Evolutionary conservation across 1,139 yeast species (phyloP).

Genomic region (Candida dubliniensis): DNA sequence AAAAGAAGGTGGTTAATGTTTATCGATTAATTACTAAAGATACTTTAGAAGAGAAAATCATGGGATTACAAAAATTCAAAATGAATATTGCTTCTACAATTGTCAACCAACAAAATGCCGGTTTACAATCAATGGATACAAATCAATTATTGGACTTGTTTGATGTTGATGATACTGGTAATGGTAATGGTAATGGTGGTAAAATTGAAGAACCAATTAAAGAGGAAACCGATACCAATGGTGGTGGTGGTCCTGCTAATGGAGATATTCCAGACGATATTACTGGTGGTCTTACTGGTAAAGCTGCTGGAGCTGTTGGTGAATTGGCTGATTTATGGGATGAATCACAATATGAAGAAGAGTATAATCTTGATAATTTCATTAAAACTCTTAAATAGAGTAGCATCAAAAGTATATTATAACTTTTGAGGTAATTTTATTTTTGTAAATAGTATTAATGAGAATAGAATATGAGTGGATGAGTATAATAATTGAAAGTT

Average conservation of each 20-base stretch:
- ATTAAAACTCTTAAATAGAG: slow-evolving; percentile 65
- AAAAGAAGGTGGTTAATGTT: slow-evolving; percentile 94
- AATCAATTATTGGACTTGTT: slow-evolving; percentile 90
- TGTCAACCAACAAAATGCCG: slow-evolving; percentile 94
- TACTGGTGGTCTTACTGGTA: slow-evolving; percentile 60
- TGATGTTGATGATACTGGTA: slow-evolving; percentile 63
- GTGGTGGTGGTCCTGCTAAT: slow-evolving; percentile 31
- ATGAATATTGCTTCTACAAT: slow-evolving; percentile 96
- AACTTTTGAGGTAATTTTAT: too few species aligned
- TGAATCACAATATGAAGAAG: slow-evolving; percentile 93
- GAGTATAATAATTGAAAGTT: background rate
- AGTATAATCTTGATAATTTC: slow-evolving; percentile 89
- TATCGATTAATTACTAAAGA: slow-evolving; percentile 89
- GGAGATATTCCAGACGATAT: slow-evolving; percentile 50
- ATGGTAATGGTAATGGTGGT: slow-evolving; percentile 50
- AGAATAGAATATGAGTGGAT: background rate
- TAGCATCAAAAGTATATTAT: background rate
- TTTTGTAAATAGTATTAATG: slow-evolving; percentile 1
- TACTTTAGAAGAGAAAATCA: slow-evolving; percentile 93
- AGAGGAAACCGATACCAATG: slow-evolving; percentile 17
- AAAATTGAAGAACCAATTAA: slow-evolving; percentile 25
- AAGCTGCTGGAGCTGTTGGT: slow-evolving; percentile 74
- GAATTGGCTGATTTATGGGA: slow-evolving; percentile 97
- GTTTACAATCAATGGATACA: slow-evolving; percentile 94
- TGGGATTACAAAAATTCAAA: slow-evolving; percentile 97